Evolutionary conservation across 176 grass and related monocot species (phyloP).

Genomic region (Panicum miliaceum): DNA sequence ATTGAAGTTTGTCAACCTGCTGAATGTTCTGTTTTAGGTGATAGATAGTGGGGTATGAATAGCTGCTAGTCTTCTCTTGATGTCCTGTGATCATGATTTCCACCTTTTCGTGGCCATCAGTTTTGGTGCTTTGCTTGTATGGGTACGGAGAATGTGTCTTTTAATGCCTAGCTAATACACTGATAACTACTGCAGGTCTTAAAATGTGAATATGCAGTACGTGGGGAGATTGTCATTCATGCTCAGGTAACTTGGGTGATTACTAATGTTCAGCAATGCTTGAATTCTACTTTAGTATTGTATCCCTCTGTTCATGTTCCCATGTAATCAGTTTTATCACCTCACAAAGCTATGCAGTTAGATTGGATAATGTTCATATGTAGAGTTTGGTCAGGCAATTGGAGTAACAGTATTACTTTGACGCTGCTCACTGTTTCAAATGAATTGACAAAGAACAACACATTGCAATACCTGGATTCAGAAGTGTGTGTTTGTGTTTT

Average conservation of each 20-base stretch:
- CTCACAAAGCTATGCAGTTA: slow-evolving; percentile 3
- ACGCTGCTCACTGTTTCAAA: not conserved
- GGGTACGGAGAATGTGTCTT: not conserved
- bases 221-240: slow-evolving; percentile 88
- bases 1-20: slow-evolving; percentile 6
- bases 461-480: slow-evolving; percentile 1
- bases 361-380: not conserved
- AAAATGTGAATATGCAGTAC: slow-evolving; percentile 94
- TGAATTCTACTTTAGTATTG: slow-evolving; percentile 24
- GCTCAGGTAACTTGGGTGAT: slow-evolving; percentile 73
- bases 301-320: slow-evolving; percentile 22
- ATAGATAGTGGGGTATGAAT: not conserved
- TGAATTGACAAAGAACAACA: slow-evolving; percentile 9
- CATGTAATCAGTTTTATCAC: not conserved
- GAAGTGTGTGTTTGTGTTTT: not conserved
- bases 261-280: slow-evolving; percentile 4
- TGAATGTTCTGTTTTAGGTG: slow-evolving; percentile 1
- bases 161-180: slow-evolving; percentile 31
- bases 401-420: not conserved
- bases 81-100: no score
- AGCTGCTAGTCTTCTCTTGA: not conserved
- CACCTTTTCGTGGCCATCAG: no score
- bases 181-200: slow-evolving; percentile 62
- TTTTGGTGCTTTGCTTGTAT: slow-evolving; percentile 28
- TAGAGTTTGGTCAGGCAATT: not conserved